Conservation (phyloP, 2,329 filamentous ascomycete species). For the Cordyceps militaris region DNA sequence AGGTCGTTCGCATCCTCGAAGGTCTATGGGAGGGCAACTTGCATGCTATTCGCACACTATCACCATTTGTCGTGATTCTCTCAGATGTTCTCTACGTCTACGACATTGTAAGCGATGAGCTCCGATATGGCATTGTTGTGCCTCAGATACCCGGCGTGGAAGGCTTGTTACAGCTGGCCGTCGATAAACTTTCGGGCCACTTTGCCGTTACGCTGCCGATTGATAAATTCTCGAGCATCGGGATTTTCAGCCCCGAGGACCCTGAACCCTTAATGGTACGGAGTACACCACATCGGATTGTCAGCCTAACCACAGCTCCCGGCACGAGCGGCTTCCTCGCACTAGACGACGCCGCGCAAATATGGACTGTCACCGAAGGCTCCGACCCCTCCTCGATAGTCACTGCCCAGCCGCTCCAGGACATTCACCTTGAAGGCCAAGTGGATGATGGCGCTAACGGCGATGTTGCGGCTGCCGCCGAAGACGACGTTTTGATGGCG, state of each 20-base stretch:
- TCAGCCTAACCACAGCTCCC: conserved; percentile 58
- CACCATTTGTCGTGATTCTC: conserved; percentile 66
- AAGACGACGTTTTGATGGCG: conserved; percentile 34
- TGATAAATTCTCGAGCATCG: conserved; percentile 46
- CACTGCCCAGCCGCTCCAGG: conserved; percentile 48
- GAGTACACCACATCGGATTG: conserved; percentile 50
- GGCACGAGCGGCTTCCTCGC: conserved; percentile 65
- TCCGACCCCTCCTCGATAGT: conserved; percentile 46
- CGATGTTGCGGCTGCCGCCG: conserved; percentile 21
- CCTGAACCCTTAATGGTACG: conserved; percentile 53
- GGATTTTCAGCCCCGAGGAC: conserved; percentile 59
- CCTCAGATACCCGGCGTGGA: conserved; percentile 32
- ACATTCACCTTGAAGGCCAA: conserved; percentile 40
- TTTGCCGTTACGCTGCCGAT: conserved; percentile 56
- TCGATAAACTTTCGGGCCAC: conserved; percentile 57
- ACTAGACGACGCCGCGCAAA: conserved; percentile 67
- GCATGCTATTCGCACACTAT: conserved; percentile 63
- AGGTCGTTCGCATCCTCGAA: conserved; percentile 58
- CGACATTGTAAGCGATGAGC: conserved; percentile 73
- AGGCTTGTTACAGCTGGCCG: conserved; percentile 59
- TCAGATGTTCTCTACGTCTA: conserved; percentile 71
- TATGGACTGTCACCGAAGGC: conserved; percentile 57
- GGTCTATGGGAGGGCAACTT: conserved; percentile 60
- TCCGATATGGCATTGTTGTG: conserved; percentile 59
- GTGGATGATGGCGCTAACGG: conserved; percentile 19